A percentile compares a stretch with the other conserved stretches of the same genome.
These are phyloP conservation scores for Gaeumannomyces sp. DNA, from an alignment of 2,329 filamentous ascomycete species.

Conservation along the genomic window DNA sequence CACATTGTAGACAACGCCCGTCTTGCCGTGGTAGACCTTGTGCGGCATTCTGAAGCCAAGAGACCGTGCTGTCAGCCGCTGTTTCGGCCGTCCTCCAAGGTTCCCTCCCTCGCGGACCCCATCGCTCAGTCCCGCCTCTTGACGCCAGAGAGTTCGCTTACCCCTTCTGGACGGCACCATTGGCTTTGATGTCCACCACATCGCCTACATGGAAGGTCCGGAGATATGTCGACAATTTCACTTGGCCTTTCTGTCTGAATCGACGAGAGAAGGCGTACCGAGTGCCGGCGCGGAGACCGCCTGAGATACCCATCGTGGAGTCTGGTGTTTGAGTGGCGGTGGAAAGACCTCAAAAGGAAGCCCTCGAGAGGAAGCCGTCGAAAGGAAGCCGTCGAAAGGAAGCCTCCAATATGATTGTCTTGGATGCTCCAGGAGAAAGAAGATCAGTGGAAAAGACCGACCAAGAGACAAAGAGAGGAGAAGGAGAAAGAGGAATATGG, in stretches of 20 bases:
- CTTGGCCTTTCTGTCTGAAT: conserved; percentile 94
- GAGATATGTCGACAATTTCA: conserved; percentile 90
- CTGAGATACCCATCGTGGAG: conserved; percentile 69
- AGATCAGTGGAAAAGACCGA: too few species aligned
- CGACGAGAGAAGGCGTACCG: conserved; percentile 90
- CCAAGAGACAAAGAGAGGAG: too few species aligned
- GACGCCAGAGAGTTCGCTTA: conserved; percentile 42
- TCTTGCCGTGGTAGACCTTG: conserved; percentile 99
- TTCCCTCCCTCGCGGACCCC: conserved; percentile 7
- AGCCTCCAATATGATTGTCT: too few species aligned
- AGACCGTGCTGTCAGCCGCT: conserved; percentile 28
- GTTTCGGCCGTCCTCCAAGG: conserved; percentile 4
- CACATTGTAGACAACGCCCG: conserved; percentile 97
- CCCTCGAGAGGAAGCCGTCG: neutral
- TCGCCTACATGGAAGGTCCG: conserved; percentile 95
- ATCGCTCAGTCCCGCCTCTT: neutral
- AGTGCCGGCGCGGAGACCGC: conserved; percentile 81
- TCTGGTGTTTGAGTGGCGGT: neutral
- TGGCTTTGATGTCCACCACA: conserved; percentile 97
- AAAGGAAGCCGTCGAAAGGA: neutral
- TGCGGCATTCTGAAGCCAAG: conserved; percentile 72
- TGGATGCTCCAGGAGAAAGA: too few species aligned
- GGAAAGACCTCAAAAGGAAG: neutral
- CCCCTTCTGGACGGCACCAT: conserved; percentile 98
- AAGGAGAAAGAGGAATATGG: too few species aligned